A percentile compares a stretch with the other conserved stretches of the same genome.
These are phyloP conservation scores for Penicillium antarcticum DNA, from an alignment of 495 filamentous ascomycete species.

Conservation along the genomic window DNA sequence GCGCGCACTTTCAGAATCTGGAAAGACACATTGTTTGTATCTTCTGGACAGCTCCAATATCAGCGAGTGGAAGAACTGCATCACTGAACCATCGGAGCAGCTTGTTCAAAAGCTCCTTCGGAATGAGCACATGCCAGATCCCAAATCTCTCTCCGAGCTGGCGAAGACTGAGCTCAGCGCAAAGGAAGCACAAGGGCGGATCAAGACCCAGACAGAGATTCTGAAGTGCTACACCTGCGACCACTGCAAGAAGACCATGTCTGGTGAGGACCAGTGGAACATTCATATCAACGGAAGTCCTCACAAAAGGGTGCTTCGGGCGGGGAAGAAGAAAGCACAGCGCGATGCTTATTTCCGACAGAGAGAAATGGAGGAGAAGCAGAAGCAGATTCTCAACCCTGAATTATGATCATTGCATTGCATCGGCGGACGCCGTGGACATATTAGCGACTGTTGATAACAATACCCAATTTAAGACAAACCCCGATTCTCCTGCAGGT, in stretches of 20 bases:
- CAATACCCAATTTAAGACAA: not conserved
- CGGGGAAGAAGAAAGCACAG: conserved; percentile 26
- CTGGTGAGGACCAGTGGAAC: conserved; percentile 71
- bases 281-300: conserved; percentile 65
- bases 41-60: conserved; percentile 72
- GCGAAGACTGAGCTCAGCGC: conserved; percentile 55
- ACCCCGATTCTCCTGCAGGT: too few species aligned
- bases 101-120: conserved; percentile 60
- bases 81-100: conserved; percentile 60
- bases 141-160: conserved; percentile 57
- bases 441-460: not conserved
- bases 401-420: not conserved
- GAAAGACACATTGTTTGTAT: conserved; percentile 56
- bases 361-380: conserved; percentile 9
- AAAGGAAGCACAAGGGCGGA: conserved; percentile 44
- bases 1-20: conserved; percentile 52
- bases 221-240: conserved; percentile 58
- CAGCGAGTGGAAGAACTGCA: conserved; percentile 49
- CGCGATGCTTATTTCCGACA: conserved; percentile 31
- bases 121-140: conserved; percentile 52
- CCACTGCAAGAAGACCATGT: conserved; percentile 63
- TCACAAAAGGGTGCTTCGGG: conserved; percentile 50
- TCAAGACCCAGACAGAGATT: conserved; percentile 26
- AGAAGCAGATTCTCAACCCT: not conserved
- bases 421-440: not conserved